Conservation (phyloP, 192 early-diverging fungal species). For the Coemansia furcata region DNA sequence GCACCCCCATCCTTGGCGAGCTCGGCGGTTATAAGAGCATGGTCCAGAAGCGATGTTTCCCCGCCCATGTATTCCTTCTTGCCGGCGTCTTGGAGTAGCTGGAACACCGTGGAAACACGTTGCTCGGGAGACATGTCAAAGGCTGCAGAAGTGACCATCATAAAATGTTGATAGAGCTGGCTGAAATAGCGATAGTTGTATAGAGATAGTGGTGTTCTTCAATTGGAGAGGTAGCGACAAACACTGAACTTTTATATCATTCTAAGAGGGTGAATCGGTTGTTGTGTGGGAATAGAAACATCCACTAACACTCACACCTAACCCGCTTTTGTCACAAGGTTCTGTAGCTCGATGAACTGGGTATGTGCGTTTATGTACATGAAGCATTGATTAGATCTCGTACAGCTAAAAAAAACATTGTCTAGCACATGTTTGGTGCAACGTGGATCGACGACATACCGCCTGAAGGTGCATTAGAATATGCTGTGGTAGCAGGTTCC, state of each 20-base stretch:
- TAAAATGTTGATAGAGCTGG: background rate
- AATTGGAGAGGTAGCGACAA: background rate
- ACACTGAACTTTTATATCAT: background rate
- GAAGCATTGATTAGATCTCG: background rate
- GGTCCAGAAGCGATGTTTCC: conserved; percentile 57
- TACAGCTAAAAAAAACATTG: background rate
- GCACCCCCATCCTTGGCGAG: conserved; percentile 39
- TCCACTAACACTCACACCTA: background rate
- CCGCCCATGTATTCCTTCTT: conserved; percentile 58
- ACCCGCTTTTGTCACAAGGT: background rate
- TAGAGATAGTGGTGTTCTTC: background rate
- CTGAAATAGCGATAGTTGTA: background rate
- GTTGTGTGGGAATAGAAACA: background rate
- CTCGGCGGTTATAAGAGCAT: conserved; percentile 55
- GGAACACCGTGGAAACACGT: conserved; percentile 42
- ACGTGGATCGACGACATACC: background rate
- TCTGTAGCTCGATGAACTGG: background rate
- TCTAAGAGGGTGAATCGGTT: background rate
- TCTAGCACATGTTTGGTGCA: background rate
- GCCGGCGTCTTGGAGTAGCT: conserved; percentile 51
- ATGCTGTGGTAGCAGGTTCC: background rate
- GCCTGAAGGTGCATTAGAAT: background rate
- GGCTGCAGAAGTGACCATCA: background rate
- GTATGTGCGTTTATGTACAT: background rate
- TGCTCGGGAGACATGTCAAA: background rate